A percentile compares a stretch with the other conserved stretches of the same genome.
phyloP scores from a whole-genome alignment of 1,284 basidiomycete genomes.

The Ustilago xerochloae region DNA sequence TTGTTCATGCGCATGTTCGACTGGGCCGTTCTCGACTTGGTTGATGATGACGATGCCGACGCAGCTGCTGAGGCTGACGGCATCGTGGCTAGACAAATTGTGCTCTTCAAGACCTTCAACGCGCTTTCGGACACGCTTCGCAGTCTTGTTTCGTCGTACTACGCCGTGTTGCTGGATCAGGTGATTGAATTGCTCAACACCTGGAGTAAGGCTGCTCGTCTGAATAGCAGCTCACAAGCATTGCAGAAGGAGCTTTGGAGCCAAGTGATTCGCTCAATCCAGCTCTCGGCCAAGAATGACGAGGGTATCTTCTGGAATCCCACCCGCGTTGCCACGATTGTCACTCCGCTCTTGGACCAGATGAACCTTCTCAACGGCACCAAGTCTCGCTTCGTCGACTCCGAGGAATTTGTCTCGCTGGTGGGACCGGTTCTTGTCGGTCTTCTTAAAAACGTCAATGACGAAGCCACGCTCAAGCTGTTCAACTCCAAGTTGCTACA shows the following conservation, averaged over 20 bases:
- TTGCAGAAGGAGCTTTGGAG: constrained; percentile 73
- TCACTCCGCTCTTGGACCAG: constrained; percentile 76
- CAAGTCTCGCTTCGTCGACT: constrained; percentile 3
- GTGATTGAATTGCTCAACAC: constrained; percentile 76
- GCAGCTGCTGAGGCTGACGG: constrained; percentile 23
- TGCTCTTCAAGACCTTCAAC: constrained; percentile 61
- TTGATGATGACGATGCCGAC: constrained; percentile 68
- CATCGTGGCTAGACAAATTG: constrained; percentile 56
- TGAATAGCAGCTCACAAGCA: constrained; percentile 11
- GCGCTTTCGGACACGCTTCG: constrained; percentile 54
- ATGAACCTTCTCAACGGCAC: constrained; percentile 65
- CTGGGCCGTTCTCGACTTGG: constrained; percentile 82
- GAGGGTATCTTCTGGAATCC: constrained; percentile 92
- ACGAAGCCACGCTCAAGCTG: constrained; percentile 76
- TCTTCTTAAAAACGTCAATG: constrained; percentile 73
- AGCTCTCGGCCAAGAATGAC: constrained; percentile 80
- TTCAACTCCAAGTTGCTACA: constrained; percentile 87
- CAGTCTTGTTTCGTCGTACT: constrained; percentile 61
- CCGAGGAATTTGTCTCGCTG: constrained; percentile 13
- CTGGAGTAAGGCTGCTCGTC: constrained; percentile 28
- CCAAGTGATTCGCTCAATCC: constrained; percentile 75
- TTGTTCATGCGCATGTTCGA: constrained; percentile 91
- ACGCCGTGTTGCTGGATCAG: constrained; percentile 75
- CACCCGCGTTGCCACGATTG: constrained; percentile 77
- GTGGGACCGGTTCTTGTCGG: constrained; percentile 70